Conservation (phyloP, 1,284 basidiomycete species). For the Pterula multifida region DNA sequence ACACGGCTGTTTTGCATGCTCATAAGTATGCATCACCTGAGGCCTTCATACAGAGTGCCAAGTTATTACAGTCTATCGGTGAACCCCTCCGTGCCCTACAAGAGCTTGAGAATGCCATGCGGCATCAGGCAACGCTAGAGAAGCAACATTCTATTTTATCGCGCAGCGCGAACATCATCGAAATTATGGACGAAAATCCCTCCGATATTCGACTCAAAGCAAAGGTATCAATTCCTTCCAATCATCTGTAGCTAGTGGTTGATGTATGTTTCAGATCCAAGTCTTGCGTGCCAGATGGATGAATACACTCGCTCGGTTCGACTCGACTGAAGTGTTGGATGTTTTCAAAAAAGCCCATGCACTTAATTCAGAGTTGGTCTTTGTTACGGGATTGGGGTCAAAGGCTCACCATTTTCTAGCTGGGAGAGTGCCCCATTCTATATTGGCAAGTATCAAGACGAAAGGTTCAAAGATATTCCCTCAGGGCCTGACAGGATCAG, state of each 20-base stretch:
- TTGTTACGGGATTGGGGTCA: constrained; percentile 8
- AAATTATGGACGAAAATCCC: constrained; percentile 46
- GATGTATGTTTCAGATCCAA: constrained; percentile 19
- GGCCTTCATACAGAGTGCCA: constrained; percentile 87
- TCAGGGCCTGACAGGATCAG: constrained; percentile 29
- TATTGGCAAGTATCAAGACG: constrained; percentile 81
- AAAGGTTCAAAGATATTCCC: constrained; percentile 35
- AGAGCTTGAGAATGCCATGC: constrained; percentile 78
- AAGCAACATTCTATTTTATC: not conserved
- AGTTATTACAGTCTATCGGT: constrained; percentile 72
- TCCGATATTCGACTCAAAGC: constrained; percentile 33
- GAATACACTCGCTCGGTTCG: constrained; percentile 80
- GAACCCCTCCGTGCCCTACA: constrained; percentile 82
- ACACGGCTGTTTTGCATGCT: constrained; percentile 91
- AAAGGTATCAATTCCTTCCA: constrained; percentile 18
- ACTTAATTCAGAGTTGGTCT: constrained; percentile 42
- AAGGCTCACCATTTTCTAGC: constrained; percentile 25
- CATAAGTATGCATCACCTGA: constrained; percentile 66
- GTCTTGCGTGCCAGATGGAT: constrained; percentile 91
- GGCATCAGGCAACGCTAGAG: constrained; percentile 16
- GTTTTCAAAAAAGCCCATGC: constrained; percentile 47
- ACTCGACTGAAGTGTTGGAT: constrained; percentile 51
- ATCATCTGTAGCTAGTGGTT: not conserved
- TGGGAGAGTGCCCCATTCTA: constrained; percentile 84
- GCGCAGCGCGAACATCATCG: constrained; percentile 20